These are phyloP conservation scores for Apophysomyces ossiformis DNA, from an alignment of 371 early-diverging fungal genomes.

Conservation along the genomic window DNA sequence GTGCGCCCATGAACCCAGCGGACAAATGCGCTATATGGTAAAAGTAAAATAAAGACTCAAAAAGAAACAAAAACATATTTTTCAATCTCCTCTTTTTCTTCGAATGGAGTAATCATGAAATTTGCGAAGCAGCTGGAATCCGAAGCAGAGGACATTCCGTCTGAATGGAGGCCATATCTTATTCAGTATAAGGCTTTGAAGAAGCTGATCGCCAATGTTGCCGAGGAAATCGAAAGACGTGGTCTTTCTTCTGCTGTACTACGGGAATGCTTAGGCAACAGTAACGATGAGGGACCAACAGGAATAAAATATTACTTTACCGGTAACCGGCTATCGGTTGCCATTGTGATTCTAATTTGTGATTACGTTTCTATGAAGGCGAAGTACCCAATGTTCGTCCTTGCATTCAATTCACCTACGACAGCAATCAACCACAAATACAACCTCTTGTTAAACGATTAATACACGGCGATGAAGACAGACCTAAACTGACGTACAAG, in stretches of 20 bases:
- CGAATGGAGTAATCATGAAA: slow-evolving; percentile 75
- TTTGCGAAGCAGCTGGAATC: slow-evolving; percentile 75
- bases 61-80: background rate
- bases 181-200: slow-evolving; percentile 71
- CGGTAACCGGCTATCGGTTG: slow-evolving; percentile 31
- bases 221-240: slow-evolving; percentile 69
- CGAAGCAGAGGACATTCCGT: slow-evolving; percentile 68
- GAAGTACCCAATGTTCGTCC: slow-evolving; percentile 48
- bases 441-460: slow-evolving; percentile 22
- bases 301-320: slow-evolving; percentile 59
- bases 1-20: slow-evolving; percentile 62
- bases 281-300: slow-evolving; percentile 31
- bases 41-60: slow-evolving; percentile 4
- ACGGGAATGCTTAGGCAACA: slow-evolving; percentile 48
- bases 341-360: no score
- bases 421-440: slow-evolving; percentile 27
- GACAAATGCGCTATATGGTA: slow-evolving; percentile 62
- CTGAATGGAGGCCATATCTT: slow-evolving; percentile 66
- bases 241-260: slow-evolving; percentile 57
- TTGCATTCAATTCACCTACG: slow-evolving; percentile 49
- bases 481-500: slow-evolving; percentile 36
- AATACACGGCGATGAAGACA: slow-evolving; percentile 3
- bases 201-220: slow-evolving; percentile 64
- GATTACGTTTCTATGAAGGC: slow-evolving; percentile 16
- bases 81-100: slow-evolving; percentile 10